A percentile compares a stretch with the other conserved stretches of the same genome.
phyloP scores from a whole-genome alignment of 805 yeast species.

The Candida manassasensis region DNA sequence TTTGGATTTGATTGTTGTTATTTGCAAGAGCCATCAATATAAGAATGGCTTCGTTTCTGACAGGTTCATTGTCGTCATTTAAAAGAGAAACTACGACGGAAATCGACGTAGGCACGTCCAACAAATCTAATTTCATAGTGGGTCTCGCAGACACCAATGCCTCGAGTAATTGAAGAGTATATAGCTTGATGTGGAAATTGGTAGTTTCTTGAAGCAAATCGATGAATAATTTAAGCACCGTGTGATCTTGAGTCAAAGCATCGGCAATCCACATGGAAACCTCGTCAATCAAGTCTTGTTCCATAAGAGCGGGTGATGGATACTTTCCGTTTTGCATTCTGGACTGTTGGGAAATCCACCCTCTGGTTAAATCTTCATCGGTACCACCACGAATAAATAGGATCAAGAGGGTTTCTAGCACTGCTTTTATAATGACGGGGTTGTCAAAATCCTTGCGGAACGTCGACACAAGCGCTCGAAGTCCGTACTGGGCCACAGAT shows the following conservation, averaged over 20 bases:
- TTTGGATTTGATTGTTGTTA: conserved; percentile 82
- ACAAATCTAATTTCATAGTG: conserved; percentile 64
- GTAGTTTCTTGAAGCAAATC: conserved; percentile 44
- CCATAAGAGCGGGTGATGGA: conserved; percentile 65
- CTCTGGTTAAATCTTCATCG: conserved; percentile 60
- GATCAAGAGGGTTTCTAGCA: conserved; percentile 79
- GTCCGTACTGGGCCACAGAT: conserved; percentile 80
- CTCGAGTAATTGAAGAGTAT: conserved; percentile 79
- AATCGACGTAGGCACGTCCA: conserved; percentile 73
- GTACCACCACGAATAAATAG: conserved; percentile 67
- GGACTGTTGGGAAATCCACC: conserved; percentile 72
- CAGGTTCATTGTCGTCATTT: conserved; percentile 61
- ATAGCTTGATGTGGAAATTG: conserved; percentile 76
- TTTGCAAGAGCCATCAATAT: conserved; percentile 79
- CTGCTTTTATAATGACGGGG: conserved; percentile 66
- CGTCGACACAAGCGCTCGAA: conserved; percentile 66
- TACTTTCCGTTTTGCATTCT: conserved; percentile 72
- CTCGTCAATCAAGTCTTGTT: conserved; percentile 63
- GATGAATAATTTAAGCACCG: conserved; percentile 23
- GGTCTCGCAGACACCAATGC: conserved; percentile 79
- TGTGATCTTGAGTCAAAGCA: conserved; percentile 64
- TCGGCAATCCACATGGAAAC: conserved; percentile 94
- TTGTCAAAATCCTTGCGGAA: conserved; percentile 65
- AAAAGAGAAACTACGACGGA: conserved; percentile 61
- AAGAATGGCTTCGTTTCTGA: conserved; percentile 82